These are phyloP conservation scores for Parmelia sp. DNA, from an alignment of 495 filamentous ascomycete genomes.

Conservation along the genomic window DNA sequence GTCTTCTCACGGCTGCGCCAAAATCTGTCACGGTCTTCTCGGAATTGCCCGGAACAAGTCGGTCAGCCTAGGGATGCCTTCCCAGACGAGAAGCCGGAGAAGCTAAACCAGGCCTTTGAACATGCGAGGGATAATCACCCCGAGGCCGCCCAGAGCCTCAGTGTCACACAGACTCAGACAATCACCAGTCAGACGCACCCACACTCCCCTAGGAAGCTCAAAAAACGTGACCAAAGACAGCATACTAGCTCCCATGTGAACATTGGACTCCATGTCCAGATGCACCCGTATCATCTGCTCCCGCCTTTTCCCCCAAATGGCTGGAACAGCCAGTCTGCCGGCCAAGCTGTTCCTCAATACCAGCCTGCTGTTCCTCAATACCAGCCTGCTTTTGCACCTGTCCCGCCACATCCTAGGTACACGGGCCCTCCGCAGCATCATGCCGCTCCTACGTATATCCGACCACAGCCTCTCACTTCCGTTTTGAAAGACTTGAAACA, in stretches of 20 bases:
- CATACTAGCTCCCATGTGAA: neutral
- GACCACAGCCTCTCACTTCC: neutral
- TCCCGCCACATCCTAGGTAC: neutral
- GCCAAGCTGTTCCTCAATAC: no score
- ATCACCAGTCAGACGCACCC: neutral
- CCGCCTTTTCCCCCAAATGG: neutral
- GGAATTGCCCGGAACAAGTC: neutral
- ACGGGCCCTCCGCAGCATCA: conserved; percentile 4
- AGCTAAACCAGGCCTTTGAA: neutral
- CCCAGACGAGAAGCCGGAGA: neutral
- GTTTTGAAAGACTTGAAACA: neutral
- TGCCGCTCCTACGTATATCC: neutral
- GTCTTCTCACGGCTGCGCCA: no score
- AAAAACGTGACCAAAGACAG: conserved; percentile 7
- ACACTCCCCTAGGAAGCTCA: neutral
- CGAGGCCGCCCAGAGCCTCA: neutral
- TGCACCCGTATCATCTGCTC: neutral
- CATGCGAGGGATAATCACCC: neutral
- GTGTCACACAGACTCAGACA: neutral
- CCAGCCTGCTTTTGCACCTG: neutral
- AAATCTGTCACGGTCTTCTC: neutral
- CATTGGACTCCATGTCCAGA: neutral
- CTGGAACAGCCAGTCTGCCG: neutral
- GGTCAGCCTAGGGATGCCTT: neutral
- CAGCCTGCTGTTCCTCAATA: conserved; percentile 1